A percentile compares a stretch with the other conserved stretches of the same genome.
Conservation (phyloP, 2,329 filamentous ascomycete genomes). For the Beauveria asiatica region DNA sequence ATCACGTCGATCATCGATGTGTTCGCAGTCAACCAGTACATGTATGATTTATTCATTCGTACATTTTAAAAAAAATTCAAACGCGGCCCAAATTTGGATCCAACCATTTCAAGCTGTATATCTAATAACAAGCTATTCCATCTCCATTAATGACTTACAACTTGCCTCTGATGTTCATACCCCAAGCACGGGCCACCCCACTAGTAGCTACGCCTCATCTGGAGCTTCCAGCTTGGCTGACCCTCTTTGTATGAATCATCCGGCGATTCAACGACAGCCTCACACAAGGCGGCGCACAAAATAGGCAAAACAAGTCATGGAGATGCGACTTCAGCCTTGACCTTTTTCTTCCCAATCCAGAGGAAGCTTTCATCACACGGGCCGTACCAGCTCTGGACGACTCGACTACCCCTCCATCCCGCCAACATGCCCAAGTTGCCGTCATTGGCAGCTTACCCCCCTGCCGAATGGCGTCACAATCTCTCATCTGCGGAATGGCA, state of each 20-base stretch:
- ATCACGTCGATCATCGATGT: too few species aligned
- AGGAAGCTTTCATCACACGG: too few species aligned
- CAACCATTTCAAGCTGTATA: too few species aligned
- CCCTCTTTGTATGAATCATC: slow-evolving; percentile 12
- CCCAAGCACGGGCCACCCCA: slow-evolving; percentile 3
- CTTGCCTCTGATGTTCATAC: background rate
- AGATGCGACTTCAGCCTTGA: slow-evolving; percentile 3
- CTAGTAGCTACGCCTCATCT: background rate
- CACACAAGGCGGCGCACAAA: background rate
- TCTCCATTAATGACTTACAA: too few species aligned
- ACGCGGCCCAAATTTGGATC: too few species aligned
- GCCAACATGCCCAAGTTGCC: slow-evolving; percentile 46
- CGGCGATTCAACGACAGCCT: slow-evolving; percentile 8
- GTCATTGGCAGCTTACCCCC: slow-evolving; percentile 69
- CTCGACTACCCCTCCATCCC: background rate
- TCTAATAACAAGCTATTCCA: too few species aligned
- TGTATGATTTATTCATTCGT: too few species aligned
- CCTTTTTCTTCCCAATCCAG: background rate
- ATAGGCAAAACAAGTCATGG: slow-evolving; percentile 1
- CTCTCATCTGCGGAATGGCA: slow-evolving; percentile 68
- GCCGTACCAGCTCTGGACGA: background rate
- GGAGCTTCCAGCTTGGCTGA: slow-evolving; percentile 9
- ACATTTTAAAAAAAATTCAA: too few species aligned
- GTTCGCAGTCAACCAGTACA: too few species aligned
- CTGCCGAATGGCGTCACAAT: slow-evolving; percentile 54